These are phyloP conservation scores for Phytopythium ostracodes DNA, from an alignment of 352 stramenopile genomes.

Conservation along the genomic window DNA sequence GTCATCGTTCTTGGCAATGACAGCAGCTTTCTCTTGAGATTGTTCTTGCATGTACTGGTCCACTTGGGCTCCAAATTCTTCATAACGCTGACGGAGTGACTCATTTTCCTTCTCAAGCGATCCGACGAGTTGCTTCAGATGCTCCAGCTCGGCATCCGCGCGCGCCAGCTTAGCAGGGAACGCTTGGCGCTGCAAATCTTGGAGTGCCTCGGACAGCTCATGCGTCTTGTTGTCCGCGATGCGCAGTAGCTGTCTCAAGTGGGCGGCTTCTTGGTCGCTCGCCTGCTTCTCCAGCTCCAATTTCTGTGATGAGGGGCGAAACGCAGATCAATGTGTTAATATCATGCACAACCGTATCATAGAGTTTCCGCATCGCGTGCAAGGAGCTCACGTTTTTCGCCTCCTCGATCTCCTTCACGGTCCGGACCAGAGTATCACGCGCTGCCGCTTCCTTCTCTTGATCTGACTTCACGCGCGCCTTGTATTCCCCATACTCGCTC, in stretches of 20 bases:
- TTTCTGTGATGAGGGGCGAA: constrained; percentile 23
- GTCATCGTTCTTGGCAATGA: constrained; percentile 28
- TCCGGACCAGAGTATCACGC: constrained; percentile 15
- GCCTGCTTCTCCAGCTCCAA: constrained; percentile 43
- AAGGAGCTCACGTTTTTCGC: constrained; percentile 21
- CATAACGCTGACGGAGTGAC: constrained; percentile 55
- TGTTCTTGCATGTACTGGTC: constrained; percentile 77
- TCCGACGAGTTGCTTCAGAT: constrained; percentile 29
- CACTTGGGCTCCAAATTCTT: constrained; percentile 70
- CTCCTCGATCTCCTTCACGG: constrained; percentile 32
- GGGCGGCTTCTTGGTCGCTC: constrained; percentile 42
- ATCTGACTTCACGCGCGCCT: constrained; percentile 27
- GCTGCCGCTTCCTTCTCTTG: constrained; percentile 13
- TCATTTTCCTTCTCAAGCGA: constrained; percentile 48
- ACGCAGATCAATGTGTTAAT: background rate
- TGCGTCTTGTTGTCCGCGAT: constrained; percentile 41
- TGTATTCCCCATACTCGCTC: constrained; percentile 33
- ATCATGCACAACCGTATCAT: background rate
- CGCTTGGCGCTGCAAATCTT: constrained; percentile 40
- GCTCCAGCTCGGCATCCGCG: constrained; percentile 41
- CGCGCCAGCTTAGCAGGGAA: constrained; percentile 43
- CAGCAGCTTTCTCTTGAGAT: constrained; percentile 33
- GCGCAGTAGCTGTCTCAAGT: constrained; percentile 52
- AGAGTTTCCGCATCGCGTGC: constrained; percentile 5
- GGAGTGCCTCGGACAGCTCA: constrained; percentile 36